phyloP scores from a whole-genome alignment of 2,329 filamentous ascomycete genomes.

The Zymoseptoria pseudotritici region DNA sequence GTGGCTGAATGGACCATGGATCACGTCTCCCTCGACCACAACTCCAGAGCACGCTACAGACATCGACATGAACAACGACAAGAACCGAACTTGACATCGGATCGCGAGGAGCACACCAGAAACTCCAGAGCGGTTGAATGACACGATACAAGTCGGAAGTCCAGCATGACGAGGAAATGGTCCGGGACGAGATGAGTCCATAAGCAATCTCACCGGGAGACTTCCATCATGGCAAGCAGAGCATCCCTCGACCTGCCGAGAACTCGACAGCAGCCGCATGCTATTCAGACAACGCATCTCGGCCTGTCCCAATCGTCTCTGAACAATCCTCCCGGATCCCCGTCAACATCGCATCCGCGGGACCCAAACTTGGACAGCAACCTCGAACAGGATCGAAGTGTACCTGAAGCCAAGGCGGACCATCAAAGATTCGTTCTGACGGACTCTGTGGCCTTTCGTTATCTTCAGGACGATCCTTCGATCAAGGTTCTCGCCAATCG shows the following conservation, averaged over 20 bases:
- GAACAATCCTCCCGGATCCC: slow-evolving; percentile 7
- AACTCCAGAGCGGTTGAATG: not conserved
- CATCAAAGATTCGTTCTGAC: slow-evolving; percentile 57
- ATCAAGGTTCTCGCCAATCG: slow-evolving; percentile 69
- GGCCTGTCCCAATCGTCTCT: not conserved
- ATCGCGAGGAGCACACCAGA: not conserved
- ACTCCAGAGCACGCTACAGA: not conserved
- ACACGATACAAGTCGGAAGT: not conserved
- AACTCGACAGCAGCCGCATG: slow-evolving; percentile 4
- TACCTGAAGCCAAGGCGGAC: slow-evolving; percentile 20
- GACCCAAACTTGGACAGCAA: slow-evolving; percentile 2
- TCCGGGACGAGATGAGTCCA: not conserved
- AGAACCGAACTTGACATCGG: not conserved
- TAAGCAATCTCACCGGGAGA: not conserved
- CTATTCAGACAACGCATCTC: slow-evolving; percentile 6
- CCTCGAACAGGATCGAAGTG: slow-evolving; percentile 1
- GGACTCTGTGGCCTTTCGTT: slow-evolving; percentile 60
- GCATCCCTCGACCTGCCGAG: slow-evolving; percentile 5
- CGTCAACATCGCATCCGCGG: slow-evolving; percentile 7
- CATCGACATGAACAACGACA: not conserved
- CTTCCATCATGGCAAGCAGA: slow-evolving; percentile 5
- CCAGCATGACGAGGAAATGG: not conserved
- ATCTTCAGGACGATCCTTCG: slow-evolving; percentile 76
- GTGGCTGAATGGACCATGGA: not conserved
- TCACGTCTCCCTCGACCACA: not conserved